Percentiles rank a stretch among this genome's conserved stretches.
Evolutionary conservation across 768 basidiomycete genomes (phyloP).

Genomic region (Suillus hirtellus): DNA sequence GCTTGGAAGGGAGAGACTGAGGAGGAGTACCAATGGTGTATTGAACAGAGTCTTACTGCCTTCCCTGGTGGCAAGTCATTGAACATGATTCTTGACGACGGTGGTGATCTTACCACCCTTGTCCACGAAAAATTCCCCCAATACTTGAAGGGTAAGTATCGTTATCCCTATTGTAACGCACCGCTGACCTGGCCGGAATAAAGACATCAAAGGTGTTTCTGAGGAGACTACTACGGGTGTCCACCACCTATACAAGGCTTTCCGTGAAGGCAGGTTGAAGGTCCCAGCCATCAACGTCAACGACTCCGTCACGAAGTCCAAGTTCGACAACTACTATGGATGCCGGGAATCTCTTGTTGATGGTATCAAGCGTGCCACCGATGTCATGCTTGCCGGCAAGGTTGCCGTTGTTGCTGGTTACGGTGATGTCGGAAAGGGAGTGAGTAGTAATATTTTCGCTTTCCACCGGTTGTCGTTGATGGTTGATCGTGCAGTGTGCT

Average conservation of each 20-base stretch:
- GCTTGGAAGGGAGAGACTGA: conserved; percentile 99
- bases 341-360: conserved; percentile 99
- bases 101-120: conserved; percentile 92
- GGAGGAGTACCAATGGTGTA: conserved; percentile 98
- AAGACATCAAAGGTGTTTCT: conserved; percentile 89
- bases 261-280: conserved; percentile 95
- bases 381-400: conserved; percentile 99
- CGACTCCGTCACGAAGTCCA: conserved; percentile 99
- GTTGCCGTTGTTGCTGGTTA: conserved; percentile 98
- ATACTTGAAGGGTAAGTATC: conserved; percentile 63
- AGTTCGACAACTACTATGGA: conserved; percentile 98
- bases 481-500: conserved; percentile 67
- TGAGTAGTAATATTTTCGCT: conserved; percentile 44
- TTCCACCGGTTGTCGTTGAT: conserved; percentile 1
- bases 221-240: conserved; percentile 99
- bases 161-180: conserved; percentile 13
- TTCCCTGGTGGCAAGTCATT: conserved; percentile 82
- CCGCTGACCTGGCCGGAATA: conserved; percentile 1
- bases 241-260: conserved; percentile 97
- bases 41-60: conserved; percentile 90
- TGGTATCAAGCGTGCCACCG: conserved; percentile 99
- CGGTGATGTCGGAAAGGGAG: conserved; percentile 99
- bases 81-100: conserved; percentile 99
- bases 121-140: conserved; percentile 98
- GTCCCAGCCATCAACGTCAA: conserved; percentile 99